These are phyloP conservation scores for Amaranthus cruentus DNA, from an alignment of 148 eudicot species.

Conservation along the genomic window DNA sequence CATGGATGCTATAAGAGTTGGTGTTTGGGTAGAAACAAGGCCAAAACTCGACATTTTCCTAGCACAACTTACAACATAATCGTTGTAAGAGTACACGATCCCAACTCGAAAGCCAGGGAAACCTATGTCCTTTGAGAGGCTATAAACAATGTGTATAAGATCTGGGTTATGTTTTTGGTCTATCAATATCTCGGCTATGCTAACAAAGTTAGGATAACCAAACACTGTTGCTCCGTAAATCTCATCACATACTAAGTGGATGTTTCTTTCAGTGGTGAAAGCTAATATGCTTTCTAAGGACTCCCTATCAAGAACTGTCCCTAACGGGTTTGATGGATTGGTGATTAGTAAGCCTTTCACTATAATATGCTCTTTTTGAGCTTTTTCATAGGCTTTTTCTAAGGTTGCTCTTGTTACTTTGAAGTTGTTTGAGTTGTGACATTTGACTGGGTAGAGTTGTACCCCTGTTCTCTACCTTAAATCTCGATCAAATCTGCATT, in stretches of 20 bases:
- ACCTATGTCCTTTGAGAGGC: slow-evolving; percentile 46
- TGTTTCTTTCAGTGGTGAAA: slow-evolving; percentile 31
- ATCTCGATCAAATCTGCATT: slow-evolving; percentile 45
- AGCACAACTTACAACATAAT: slow-evolving; percentile 35
- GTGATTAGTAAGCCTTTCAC: slow-evolving; percentile 44
- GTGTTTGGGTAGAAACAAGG: slow-evolving; percentile 47
- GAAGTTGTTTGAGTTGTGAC: slow-evolving; percentile 35
- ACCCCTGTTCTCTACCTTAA: slow-evolving; percentile 46
- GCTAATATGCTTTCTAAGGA: slow-evolving; percentile 19
- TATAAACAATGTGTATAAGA: slow-evolving; percentile 41
- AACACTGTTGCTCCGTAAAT: too few species aligned
- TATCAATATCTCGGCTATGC: slow-evolving; percentile 26
- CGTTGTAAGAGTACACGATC: slow-evolving; percentile 48
- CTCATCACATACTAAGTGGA: background rate
- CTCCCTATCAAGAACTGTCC: slow-evolving; percentile 30
- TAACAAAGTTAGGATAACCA: slow-evolving; percentile 5
- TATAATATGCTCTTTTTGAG: slow-evolving; percentile 27
- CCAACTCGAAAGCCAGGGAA: slow-evolving; percentile 20
- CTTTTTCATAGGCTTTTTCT: slow-evolving; percentile 2
- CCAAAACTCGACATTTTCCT: slow-evolving; percentile 56
- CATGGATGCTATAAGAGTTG: slow-evolving; percentile 30
- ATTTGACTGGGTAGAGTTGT: slow-evolving; percentile 34
- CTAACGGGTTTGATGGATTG: slow-evolving; percentile 2
- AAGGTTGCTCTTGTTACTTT: slow-evolving; percentile 27
- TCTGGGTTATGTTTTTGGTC: slow-evolving; percentile 19